Percentiles rank a stretch among this genome's conserved stretches.
Evolutionary conservation across 768 basidiomycete genomes (phyloP).

Genomic region (Panaeolus cyanescens): DNA sequence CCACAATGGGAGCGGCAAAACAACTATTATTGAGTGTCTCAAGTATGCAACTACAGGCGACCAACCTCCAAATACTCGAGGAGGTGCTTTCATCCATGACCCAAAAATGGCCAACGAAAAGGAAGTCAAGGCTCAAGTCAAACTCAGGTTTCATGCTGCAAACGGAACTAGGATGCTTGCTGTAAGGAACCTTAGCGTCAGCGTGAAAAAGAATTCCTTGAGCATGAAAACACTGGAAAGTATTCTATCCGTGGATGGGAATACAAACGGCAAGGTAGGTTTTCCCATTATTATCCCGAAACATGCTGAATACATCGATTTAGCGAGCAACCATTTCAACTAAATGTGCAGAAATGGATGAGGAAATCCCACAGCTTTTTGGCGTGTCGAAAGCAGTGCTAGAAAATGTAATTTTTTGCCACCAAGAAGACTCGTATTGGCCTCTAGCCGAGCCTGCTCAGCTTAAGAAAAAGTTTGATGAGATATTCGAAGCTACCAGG

Average conservation of each 20-base stretch:
- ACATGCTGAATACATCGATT: background rate
- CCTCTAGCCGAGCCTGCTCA: slow-evolving; percentile 88
- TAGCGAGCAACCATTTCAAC: slow-evolving; percentile 92
- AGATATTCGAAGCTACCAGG: slow-evolving; percentile 99
- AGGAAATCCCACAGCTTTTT: slow-evolving; percentile 88
- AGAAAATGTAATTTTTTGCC: slow-evolving; percentile 99
- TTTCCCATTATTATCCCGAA: background rate
- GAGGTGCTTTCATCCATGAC: slow-evolving; percentile 98
- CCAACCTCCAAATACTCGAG: slow-evolving; percentile 95
- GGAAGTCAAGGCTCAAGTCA: slow-evolving; percentile 98
- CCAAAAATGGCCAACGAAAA: slow-evolving; percentile 99
- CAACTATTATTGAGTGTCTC: slow-evolving; percentile 98
- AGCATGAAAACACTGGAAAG: slow-evolving; percentile 99
- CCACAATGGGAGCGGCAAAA: slow-evolving; percentile 98
- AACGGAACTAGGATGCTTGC: slow-evolving; percentile 91
- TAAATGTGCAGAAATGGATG: slow-evolving; percentile 96
- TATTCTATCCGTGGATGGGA: slow-evolving; percentile 74
- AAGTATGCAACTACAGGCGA: slow-evolving; percentile 99
- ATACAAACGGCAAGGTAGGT: slow-evolving; percentile 74
- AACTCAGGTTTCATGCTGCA: slow-evolving; percentile 87
- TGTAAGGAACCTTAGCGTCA: slow-evolving; percentile 88
- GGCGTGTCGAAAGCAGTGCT: slow-evolving; percentile 98
- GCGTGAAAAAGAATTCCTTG: slow-evolving; percentile 89
- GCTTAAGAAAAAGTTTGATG: slow-evolving; percentile 99
- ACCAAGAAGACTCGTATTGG: slow-evolving; percentile 99